phyloP scores from a whole-genome alignment of 108 stramenopile species.

The Pseudonitzschia delicatissima region DNA sequence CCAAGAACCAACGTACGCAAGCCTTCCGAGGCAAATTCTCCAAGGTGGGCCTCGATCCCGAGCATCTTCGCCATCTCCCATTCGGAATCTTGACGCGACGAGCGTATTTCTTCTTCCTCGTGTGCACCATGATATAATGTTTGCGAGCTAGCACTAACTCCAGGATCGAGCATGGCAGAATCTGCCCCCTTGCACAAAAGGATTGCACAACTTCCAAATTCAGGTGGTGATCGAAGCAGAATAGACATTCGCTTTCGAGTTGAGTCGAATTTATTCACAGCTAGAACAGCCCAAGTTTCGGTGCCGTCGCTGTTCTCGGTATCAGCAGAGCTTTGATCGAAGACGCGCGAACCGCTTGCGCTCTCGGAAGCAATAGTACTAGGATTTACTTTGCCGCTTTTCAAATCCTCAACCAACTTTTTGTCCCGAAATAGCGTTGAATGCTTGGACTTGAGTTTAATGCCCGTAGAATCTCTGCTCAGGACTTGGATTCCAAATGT shows the following conservation, averaged over 20 bases:
- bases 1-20: conserved; percentile 94
- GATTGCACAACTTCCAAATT: conserved; percentile 70
- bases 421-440: conserved; percentile 62
- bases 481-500: conserved; percentile 79
- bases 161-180: conserved; percentile 78
- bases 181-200: conserved; percentile 94
- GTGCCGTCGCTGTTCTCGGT: conserved; percentile 18
- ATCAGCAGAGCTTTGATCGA: conserved; percentile 8
- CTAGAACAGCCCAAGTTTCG: conserved; percentile 85
- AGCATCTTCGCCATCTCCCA: conserved; percentile 59
- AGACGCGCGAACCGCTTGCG: conserved; percentile 27
- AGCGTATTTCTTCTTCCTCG: background rate
- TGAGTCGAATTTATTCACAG: conserved; percentile 93
- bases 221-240: conserved; percentile 74
- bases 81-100: conserved; percentile 28
- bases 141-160: conserved; percentile 44
- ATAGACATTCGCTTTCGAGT: conserved; percentile 96
- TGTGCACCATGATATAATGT: background rate
- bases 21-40: conserved; percentile 92
- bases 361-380: conserved; percentile 55
- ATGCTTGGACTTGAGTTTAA: conserved; percentile 52
- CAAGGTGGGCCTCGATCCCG: conserved; percentile 74
- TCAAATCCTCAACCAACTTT: conserved; percentile 45
- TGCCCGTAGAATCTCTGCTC: conserved; percentile 71
- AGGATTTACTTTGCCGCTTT: conserved; percentile 45